Evolutionary conservation across 371 early-diverging fungal species (phyloP), one percentile per base, ranked within the genome.

Genomic region (Rhizopus delemar): DNA sequence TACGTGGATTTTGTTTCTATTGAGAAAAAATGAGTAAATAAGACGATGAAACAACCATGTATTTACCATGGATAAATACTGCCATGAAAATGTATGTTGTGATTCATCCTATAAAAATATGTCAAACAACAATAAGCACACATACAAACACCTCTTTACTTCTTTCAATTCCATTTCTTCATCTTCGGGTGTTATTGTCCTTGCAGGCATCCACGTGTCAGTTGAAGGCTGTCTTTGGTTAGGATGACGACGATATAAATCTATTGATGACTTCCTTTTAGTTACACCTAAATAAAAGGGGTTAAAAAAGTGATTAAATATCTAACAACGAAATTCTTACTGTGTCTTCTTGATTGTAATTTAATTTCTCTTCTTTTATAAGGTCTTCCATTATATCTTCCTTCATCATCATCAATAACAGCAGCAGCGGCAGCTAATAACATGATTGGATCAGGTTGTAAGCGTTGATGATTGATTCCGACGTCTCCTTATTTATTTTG

Each of bases 1-100:
- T 73, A 60, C 73, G 76, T 51, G 80, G 80, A 65, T 82, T 75
- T 58, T 80, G 70, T 60, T 77, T 79, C 81, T 80, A 62, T 31
- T 11, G 33, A 63, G 16, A n/a, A 32, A n/a, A 32, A 46, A 36
- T 8, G 33, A 46, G 39, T 38, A 6, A 38, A 6, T 6, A 38
- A 22, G 22, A 22, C 22, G 22, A 22, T 22, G 22, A 22, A 22
- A 22, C 22, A 22, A 22, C 2, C 22, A 22, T 49, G 39, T 43
- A 29, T 12, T 51, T 67, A 67, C 67, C 67, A 67, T 67, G 3
- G 67, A 67, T 56, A 67, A 52, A 55, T 62, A 67, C 41, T 67
- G 67, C 62, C 59, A 67, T 43, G 67, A 67, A 62, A 67, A 67
- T 16, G 67, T 57, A 53, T 65, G 65, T 56, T 65, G 59, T 55